phyloP scores from a whole-genome alignment of 2,329 filamentous ascomycete genomes.

The Coniochaeta sp. region DNA sequence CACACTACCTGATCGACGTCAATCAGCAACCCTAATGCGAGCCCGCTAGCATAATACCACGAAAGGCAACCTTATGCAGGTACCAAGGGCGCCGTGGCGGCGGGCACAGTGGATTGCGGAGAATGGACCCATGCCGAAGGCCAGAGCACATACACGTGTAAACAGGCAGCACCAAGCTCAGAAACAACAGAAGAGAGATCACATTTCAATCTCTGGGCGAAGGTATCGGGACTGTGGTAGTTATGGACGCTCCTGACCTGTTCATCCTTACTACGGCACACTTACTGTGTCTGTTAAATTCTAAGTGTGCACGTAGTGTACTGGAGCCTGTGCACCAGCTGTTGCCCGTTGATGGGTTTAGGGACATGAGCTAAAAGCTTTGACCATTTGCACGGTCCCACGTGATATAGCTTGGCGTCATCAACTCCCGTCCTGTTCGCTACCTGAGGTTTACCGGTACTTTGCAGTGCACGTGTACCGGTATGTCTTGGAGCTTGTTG shows the following conservation, averaged over 20 bases:
- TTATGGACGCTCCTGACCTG: not conserved
- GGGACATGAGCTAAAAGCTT: not conserved
- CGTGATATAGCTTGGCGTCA: not conserved
- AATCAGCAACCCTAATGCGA: not conserved
- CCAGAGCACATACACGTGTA: not conserved
- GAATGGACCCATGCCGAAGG: not conserved
- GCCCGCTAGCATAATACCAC: not conserved
- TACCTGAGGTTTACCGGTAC: too few species aligned
- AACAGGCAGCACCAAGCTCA: not conserved
- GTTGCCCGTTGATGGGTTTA: too few species aligned
- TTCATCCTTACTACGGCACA: not conserved
- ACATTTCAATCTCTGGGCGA: too few species aligned
- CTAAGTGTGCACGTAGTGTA: too few species aligned
- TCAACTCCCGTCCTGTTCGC: not conserved
- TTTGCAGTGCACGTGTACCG: too few species aligned
- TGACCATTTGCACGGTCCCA: not conserved
- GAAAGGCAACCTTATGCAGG: not conserved
- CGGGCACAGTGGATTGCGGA: not conserved
- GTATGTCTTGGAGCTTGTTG: not conserved
- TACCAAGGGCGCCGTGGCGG: not conserved
- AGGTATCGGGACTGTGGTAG: not conserved
- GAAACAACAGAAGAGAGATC: too few species aligned
- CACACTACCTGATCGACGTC: not conserved
- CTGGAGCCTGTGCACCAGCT: too few species aligned
- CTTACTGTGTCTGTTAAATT: too few species aligned